A percentile compares a stretch with the other conserved stretches of the same genome.
phyloP scores from a whole-genome alignment of 345 rosid species.

The thale cress (Arabidopsis thaliana) region DNA sequence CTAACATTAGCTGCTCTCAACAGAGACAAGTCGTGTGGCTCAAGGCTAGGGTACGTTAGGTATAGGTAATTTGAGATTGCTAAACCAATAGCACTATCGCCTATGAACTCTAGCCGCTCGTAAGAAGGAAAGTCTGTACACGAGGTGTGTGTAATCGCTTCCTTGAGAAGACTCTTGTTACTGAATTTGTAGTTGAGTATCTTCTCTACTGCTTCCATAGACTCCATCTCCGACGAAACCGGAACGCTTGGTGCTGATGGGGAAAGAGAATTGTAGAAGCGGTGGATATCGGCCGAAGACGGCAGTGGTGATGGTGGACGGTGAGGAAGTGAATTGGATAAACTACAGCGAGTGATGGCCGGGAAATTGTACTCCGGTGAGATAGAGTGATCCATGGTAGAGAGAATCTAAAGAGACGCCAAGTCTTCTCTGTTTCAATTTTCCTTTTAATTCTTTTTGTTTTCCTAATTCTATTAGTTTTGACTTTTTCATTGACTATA shows the following conservation, averaged over 20 bases:
- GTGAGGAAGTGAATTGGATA: background rate
- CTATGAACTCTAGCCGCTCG: slow-evolving; percentile 81
- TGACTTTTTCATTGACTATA: slow-evolving; percentile 26
- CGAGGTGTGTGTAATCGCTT: slow-evolving; percentile 81
- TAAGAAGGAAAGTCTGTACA: slow-evolving; percentile 49
- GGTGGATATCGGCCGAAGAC: background rate
- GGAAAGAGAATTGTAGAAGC: background rate
- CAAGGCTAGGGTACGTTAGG: slow-evolving; percentile 58
- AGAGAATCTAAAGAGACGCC: slow-evolving; percentile 28
- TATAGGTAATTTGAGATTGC: slow-evolving; percentile 59
- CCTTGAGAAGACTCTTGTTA: slow-evolving; percentile 54
- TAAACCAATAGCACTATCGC: slow-evolving; percentile 65
- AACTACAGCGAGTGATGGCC: slow-evolving; percentile 17
- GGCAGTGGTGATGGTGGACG: background rate
- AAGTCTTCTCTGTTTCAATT: background rate
- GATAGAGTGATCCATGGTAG: slow-evolving; percentile 28
- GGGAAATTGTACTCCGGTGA: slow-evolving; percentile 32
- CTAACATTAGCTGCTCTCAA: slow-evolving; percentile 71
- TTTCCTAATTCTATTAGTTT: slow-evolving; percentile 22
- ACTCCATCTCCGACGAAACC: slow-evolving; percentile 47
- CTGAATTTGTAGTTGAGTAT: slow-evolving; percentile 59
- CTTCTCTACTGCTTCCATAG: slow-evolving; percentile 55
- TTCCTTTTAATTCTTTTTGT: background rate
- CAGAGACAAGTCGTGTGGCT: slow-evolving; percentile 59
- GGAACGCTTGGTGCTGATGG: background rate